Percentiles rank a stretch among this genome's conserved stretches.
Evolutionary conservation across 2,329 filamentous ascomycete genomes (phyloP).

Genomic region (Exophiala sideris): DNA sequence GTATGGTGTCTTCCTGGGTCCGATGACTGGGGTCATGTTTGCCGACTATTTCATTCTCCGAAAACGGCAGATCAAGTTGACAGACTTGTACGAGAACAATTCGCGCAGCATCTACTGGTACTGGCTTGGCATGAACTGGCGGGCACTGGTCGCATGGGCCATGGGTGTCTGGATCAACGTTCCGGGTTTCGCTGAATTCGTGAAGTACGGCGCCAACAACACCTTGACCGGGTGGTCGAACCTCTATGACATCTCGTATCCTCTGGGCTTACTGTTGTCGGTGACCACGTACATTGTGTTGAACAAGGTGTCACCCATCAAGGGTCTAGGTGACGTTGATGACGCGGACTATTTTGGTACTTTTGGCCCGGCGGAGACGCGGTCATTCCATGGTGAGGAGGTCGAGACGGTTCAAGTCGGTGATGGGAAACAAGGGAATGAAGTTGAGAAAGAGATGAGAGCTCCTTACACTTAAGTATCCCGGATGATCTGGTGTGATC

Average conservation of each 20-base stretch:
- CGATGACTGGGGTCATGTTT: slow-evolving; percentile 50
- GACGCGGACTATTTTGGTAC: slow-evolving; percentile 36
- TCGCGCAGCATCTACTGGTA: slow-evolving; percentile 39
- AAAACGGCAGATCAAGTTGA: slow-evolving; percentile 35
- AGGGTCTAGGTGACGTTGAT: slow-evolving; percentile 33
- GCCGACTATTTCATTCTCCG: slow-evolving; percentile 47
- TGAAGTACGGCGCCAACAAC: slow-evolving; percentile 17
- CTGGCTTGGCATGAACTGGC: slow-evolving; percentile 40
- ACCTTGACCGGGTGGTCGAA: slow-evolving; percentile 12
- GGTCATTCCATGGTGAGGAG: not conserved
- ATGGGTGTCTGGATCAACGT: slow-evolving; percentile 32
- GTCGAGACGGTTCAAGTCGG: not conserved
- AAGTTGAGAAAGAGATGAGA: no score
- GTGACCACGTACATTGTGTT: slow-evolving; percentile 7
- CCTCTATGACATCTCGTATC: slow-evolving; percentile 14
- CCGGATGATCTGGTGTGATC: no score
- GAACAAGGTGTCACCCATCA: slow-evolving; percentile 30
- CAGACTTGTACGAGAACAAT: slow-evolving; percentile 38
- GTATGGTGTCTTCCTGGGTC: slow-evolving; percentile 60
- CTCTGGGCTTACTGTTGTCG: slow-evolving; percentile 8
- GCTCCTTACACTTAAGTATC: no score
- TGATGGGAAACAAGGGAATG: no score
- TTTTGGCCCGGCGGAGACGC: slow-evolving; percentile 23
- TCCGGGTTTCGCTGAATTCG: slow-evolving; percentile 27
- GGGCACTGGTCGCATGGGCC: slow-evolving; percentile 39